A percentile compares a stretch with the other conserved stretches of the same genome.
Conservation (phyloP, 2,329 filamentous ascomycete genomes). For the Xylaria sp. region DNA sequence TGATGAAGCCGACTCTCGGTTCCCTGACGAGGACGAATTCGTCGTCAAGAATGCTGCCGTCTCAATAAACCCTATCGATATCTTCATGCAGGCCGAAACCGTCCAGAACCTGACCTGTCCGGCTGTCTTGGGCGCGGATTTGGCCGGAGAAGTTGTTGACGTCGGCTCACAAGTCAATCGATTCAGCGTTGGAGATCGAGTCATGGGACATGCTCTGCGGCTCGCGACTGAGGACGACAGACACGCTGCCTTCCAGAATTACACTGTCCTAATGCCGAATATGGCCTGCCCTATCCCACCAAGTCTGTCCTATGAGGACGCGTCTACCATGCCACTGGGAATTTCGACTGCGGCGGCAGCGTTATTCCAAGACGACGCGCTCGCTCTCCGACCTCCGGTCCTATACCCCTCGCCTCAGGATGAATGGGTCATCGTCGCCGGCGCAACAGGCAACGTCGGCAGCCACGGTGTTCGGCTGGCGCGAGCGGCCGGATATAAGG, state of each 20-base stretch:
- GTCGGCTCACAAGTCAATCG: constrained; percentile 45
- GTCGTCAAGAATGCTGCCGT: constrained; percentile 49
- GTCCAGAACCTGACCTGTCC: constrained; percentile 52
- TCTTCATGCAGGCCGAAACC: constrained; percentile 43
- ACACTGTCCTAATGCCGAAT: constrained; percentile 39
- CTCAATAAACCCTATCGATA: constrained; percentile 52
- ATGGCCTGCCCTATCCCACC: constrained; percentile 42
- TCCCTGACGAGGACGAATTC: constrained; percentile 42
- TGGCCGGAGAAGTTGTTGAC: constrained; percentile 51
- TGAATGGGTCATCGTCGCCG: constrained; percentile 51
- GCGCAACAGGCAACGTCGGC: constrained; percentile 58
- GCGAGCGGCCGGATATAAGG: constrained; percentile 55
- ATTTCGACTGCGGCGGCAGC: constrained; percentile 46
- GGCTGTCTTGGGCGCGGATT: constrained; percentile 50
- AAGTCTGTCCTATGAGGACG: constrained; percentile 43
- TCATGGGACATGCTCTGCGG: constrained; percentile 46
- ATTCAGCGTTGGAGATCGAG: constrained; percentile 52
- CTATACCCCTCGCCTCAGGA: constrained; percentile 22
- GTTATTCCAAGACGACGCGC: constrained; percentile 41
- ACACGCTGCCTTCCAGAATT: constrained; percentile 46
- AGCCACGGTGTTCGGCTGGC: constrained; percentile 58
- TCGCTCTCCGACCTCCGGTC: constrained; percentile 41
- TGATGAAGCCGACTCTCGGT: constrained; percentile 30
- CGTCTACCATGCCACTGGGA: constrained; percentile 46
- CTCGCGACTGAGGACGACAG: constrained; percentile 38